Conservation (phyloP, 371 early-diverging fungal species). For the Mucor sp. region DNA sequence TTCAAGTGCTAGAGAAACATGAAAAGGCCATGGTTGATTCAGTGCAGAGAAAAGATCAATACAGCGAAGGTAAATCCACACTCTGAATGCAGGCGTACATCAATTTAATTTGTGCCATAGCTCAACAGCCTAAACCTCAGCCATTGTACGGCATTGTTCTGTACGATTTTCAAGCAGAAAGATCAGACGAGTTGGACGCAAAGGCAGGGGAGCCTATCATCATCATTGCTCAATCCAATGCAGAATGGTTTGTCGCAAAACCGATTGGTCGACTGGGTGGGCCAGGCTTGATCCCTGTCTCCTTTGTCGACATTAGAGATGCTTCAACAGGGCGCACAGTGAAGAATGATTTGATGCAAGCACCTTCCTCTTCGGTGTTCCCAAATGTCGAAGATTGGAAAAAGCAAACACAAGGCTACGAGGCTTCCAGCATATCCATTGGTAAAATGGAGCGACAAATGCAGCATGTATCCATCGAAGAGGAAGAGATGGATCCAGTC, state of each 20-base stretch:
- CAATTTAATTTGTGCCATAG: not conserved
- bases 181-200: slow-evolving; percentile 71
- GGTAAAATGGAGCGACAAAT: slow-evolving; percentile 37
- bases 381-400: slow-evolving; percentile 81
- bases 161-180: slow-evolving; percentile 74
- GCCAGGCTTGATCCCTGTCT: slow-evolving; percentile 76
- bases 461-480: slow-evolving; percentile 20
- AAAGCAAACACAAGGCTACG: slow-evolving; percentile 61
- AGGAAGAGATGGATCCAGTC: slow-evolving; percentile 19
- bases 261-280: slow-evolving; percentile 62
- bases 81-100: not conserved
- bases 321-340: slow-evolving; percentile 25
- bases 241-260: slow-evolving; percentile 82
- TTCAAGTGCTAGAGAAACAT: slow-evolving; percentile 69
- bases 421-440: slow-evolving; percentile 59
- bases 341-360: slow-evolving; percentile 47
- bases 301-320: slow-evolving; percentile 72
- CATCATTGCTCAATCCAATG: slow-evolving; percentile 75
- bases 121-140: slow-evolving; percentile 9
- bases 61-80: slow-evolving; percentile 8
- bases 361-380: slow-evolving; percentile 51
- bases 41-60: not conserved
- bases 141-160: slow-evolving; percentile 64
- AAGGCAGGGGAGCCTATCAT: slow-evolving; percentile 69
- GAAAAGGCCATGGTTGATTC: slow-evolving; percentile 22